phyloP scores from a whole-genome alignment of 1,284 basidiomycete species.

The Tilletia horrida region DNA sequence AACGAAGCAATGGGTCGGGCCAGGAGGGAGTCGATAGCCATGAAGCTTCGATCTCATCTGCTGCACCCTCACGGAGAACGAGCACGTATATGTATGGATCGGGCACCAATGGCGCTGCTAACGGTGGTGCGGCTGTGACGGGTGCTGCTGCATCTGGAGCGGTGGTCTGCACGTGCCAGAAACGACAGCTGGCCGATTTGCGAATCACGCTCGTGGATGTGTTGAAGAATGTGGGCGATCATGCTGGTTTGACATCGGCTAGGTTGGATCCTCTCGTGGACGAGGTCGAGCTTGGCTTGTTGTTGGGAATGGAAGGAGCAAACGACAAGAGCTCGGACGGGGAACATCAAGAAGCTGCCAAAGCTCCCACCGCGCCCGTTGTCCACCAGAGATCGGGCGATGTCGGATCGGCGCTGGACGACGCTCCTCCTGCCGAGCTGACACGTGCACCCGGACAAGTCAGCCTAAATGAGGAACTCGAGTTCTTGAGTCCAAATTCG shows the following conservation, averaged over 20 bases:
- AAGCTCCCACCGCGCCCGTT: no score
- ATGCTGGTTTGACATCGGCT: conserved; percentile 23
- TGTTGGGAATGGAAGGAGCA: conserved; percentile 38
- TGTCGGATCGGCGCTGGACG: not conserved
- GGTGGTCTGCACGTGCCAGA: conserved; percentile 3
- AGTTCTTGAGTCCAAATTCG: not conserved
- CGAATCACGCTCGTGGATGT: conserved; percentile 18
- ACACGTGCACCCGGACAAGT: not conserved
- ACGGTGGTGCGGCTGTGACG: not conserved
- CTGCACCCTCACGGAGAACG: not conserved
- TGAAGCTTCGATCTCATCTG: no score
- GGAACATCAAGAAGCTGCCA: not conserved
- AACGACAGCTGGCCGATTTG: conserved; percentile 17
- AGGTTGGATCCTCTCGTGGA: conserved; percentile 31
- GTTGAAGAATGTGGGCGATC: conserved; percentile 25
- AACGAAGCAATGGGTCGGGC: no score
- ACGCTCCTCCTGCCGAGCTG: conserved; percentile 4
- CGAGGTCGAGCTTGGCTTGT: conserved; percentile 34
- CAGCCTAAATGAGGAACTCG: conserved; percentile 11
- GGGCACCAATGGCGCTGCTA: not conserved
- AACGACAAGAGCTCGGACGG: not conserved
- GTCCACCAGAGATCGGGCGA: not conserved
- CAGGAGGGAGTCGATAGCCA: no score
- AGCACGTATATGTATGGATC: not conserved
- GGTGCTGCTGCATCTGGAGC: not conserved